Evolutionary conservation across 2,329 filamentous ascomycete genomes (phyloP).

Genomic region (Colletotrichum liriopes): DNA sequence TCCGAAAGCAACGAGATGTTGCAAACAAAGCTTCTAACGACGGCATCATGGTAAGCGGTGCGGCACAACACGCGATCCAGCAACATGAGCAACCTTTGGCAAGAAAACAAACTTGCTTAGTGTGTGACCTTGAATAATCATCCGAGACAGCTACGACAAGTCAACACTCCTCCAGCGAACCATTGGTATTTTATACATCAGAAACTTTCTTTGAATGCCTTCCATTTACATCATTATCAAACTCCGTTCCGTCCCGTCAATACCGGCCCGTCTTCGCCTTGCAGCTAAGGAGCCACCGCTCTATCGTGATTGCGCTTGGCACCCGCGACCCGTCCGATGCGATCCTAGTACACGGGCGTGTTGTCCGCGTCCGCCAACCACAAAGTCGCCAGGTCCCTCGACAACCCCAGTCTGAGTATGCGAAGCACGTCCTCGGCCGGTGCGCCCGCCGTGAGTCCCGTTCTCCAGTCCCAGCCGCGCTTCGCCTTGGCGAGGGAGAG

Average conservation of each 20-base stretch:
- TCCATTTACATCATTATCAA: conserved; percentile 30
- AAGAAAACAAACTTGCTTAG: not conserved
- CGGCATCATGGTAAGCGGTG: no score
- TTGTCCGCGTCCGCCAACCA: conserved; percentile 79
- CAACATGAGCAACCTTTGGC: not conserved
- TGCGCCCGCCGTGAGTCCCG: conserved; percentile 78
- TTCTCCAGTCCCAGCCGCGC: conserved; percentile 84
- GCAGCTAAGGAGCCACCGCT: not conserved
- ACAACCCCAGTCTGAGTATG: conserved; percentile 80
- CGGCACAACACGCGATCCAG: not conserved
- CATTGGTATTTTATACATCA: conserved; percentile 25
- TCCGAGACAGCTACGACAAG: not conserved
- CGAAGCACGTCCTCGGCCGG: conserved; percentile 80
- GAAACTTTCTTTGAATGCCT: conserved; percentile 15
- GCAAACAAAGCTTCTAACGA: no score
- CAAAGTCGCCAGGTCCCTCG: conserved; percentile 79
- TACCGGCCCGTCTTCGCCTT: not conserved
- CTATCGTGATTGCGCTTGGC: conserved; percentile 36
- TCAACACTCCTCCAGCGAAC: not conserved
- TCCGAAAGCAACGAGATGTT: not conserved
- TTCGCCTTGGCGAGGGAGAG: conserved; percentile 56
- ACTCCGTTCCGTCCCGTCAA: conserved; percentile 3
- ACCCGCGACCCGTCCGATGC: conserved; percentile 37
- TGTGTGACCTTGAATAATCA: not conserved
- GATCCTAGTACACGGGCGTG: conserved; percentile 58